Base-by-base conservation (phyloP, 202 grass and related monocot genomes). In the Musa balbisiana region DNA sequence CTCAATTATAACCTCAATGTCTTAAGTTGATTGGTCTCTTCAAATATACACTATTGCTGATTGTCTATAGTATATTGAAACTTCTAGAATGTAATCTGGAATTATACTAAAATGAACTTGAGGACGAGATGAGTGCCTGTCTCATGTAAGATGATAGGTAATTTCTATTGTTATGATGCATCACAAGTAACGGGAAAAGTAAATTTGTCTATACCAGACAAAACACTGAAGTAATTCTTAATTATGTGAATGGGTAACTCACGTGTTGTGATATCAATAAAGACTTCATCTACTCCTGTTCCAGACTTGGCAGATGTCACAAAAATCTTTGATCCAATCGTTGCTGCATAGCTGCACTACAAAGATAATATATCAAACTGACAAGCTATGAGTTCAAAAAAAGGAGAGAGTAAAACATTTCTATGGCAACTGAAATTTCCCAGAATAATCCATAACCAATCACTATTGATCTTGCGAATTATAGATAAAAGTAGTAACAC, bases 221-320 rank as follows among this genome's bases (percentile, higher is more conserved):
- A 60, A 2, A n/a, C 8, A 60, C 17, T 60, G 13, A 16, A 60
- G 8, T 21, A 10, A 60, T n/a, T 58, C 55, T 14, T 17, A 58
- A 58, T 60, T 21, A 60, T 2, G 33, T 51, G 27, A 70, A 51
- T 70, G 67, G 51, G 9, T 17, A 70, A 70, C 88, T 86, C 67
- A 91, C 92, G 67, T 78, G 67, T 91, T 51, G 84, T 84, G 82
- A 95, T 88, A 77, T 95, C 82, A 81, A 80, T 76, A 75, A 91
- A 95, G 71, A 81, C 66, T 26, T 89, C 84, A 70, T 95, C 78
- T 5, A 88, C 86, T 81, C 88, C 88, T 76, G 62, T 81, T n/a
- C 88, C 91, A 24, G 78, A 71, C 88, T 95, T 95, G 55, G 91
- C 88, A 71, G 91, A 95, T 72, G 91, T 91, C 43, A 95, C 70